Conservation (phyloP, 140 eudicot species). For the Flaveria floridana region DNA sequence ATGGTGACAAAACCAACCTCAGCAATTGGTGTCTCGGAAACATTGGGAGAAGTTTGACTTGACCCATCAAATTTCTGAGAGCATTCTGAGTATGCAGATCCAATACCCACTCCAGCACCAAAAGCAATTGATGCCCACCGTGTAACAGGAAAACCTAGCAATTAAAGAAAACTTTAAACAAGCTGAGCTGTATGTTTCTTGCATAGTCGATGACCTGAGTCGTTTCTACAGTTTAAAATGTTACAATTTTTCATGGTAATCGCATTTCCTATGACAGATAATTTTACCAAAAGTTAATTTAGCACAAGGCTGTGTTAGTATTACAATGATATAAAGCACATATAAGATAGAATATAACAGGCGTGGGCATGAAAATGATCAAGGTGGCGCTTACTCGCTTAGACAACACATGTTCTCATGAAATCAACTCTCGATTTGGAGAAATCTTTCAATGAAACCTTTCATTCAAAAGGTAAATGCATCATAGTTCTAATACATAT, state of each 20-base stretch:
- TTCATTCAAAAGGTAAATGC: background rate
- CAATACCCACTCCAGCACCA: slow-evolving; percentile 92
- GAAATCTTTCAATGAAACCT: background rate
- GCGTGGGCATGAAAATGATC: background rate
- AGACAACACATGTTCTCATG: background rate
- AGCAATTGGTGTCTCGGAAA: slow-evolving; percentile 27
- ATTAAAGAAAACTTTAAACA: background rate
- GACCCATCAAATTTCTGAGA: slow-evolving; percentile 50
- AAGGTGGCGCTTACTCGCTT: background rate
- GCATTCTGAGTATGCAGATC: slow-evolving; percentile 93
- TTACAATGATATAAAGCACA: background rate
- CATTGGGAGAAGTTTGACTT: slow-evolving; percentile 9
- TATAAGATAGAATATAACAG: background rate
- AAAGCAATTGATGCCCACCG: slow-evolving; percentile 95
- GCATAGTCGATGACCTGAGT: slow-evolving; percentile 9
- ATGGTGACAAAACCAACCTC: slow-evolving; percentile 42
- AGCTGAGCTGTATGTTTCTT: background rate
- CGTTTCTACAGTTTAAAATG: background rate
- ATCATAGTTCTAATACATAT: too few relatives aligned
- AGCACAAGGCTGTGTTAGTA: background rate
- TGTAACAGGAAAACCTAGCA: slow-evolving; percentile 75
- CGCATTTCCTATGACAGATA: background rate
- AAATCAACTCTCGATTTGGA: background rate
- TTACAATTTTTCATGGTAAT: background rate
- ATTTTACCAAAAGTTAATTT: background rate